Conservation (phyloP, 768 basidiomycete genomes). For the Gloeostereum incarnatum region DNA sequence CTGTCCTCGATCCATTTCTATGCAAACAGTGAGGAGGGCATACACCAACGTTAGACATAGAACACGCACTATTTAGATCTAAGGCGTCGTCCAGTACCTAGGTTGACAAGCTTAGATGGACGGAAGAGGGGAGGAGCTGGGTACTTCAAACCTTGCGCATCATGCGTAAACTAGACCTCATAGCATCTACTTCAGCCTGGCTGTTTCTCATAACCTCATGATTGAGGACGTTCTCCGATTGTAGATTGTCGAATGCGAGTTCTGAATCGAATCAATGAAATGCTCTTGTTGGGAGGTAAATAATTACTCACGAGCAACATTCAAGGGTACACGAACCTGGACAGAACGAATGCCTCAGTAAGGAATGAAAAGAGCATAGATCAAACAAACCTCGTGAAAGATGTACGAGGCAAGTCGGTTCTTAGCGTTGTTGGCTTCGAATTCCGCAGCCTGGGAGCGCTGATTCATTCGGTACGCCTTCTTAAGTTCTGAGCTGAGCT, state of each 20-base stretch:
- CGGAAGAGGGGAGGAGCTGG: background rate
- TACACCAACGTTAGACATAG: background rate
- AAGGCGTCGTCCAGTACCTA: constrained; percentile 31
- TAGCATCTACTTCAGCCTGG: too few species aligned
- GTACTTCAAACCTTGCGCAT: background rate
- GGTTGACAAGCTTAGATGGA: background rate
- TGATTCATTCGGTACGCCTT: constrained; percentile 11
- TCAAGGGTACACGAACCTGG: constrained; percentile 38
- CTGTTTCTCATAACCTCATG: background rate
- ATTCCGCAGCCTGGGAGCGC: constrained; percentile 29
- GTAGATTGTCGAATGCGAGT: constrained; percentile 1
- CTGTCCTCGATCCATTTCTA: constrained; percentile 29
- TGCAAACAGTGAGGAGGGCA: background rate
- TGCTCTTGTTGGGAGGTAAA: background rate
- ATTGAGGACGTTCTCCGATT: background rate
- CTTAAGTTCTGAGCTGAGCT: constrained; percentile 20
- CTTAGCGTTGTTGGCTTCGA: constrained; percentile 19
- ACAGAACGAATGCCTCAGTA: background rate
- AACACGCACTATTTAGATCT: constrained; percentile 16
- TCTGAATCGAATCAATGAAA: background rate
- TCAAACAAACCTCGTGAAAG: too few species aligned
- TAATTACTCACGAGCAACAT: constrained; percentile 25
- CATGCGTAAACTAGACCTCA: background rate
- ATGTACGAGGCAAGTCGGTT: constrained; percentile 37
- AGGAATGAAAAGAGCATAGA: background rate